Evolutionary conservation across 2,329 filamentous ascomycete genomes (phyloP).

Genomic region (Colletotrichum liaoningense): DNA sequence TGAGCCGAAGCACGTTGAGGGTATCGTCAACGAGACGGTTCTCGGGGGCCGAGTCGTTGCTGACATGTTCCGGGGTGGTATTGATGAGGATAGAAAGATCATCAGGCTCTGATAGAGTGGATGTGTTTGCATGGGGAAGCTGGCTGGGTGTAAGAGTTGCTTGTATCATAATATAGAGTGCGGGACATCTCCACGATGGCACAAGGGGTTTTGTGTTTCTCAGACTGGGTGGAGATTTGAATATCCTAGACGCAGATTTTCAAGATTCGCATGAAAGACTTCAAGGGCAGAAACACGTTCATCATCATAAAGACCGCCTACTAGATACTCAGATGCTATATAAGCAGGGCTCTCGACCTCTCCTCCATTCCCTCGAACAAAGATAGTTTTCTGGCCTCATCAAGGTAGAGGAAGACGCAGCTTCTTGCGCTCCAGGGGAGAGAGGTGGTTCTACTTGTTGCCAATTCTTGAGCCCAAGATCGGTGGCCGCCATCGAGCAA

Average conservation of each 20-base stretch:
- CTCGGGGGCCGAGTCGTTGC: constrained; percentile 73
- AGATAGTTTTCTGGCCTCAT: too few species aligned
- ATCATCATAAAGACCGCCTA: background rate
- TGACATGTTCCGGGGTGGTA: constrained; percentile 79
- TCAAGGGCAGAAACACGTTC: background rate
- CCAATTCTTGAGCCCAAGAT: too few species aligned
- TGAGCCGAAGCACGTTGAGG: constrained; percentile 80
- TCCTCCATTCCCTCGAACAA: too few species aligned
- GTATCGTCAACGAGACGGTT: constrained; percentile 79
- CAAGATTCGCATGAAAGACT: background rate
- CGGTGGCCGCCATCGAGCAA: too few species aligned
- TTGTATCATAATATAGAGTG: background rate
- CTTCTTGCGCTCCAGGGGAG: too few species aligned
- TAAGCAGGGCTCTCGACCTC: background rate
- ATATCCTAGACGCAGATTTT: background rate
- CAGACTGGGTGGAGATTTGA: background rate
- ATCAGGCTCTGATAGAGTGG: constrained; percentile 49
- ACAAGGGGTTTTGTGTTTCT: background rate
- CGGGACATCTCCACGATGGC: background rate
- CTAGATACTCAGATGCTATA: background rate
- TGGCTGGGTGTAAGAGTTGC: background rate
- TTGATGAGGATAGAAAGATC: constrained; percentile 66
- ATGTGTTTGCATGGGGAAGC: background rate
- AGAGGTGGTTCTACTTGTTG: too few species aligned
- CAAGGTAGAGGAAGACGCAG: too few species aligned